Base-by-base conservation (phyloP, 495 filamentous ascomycete species). In the Cudoniella acicularis region DNA sequence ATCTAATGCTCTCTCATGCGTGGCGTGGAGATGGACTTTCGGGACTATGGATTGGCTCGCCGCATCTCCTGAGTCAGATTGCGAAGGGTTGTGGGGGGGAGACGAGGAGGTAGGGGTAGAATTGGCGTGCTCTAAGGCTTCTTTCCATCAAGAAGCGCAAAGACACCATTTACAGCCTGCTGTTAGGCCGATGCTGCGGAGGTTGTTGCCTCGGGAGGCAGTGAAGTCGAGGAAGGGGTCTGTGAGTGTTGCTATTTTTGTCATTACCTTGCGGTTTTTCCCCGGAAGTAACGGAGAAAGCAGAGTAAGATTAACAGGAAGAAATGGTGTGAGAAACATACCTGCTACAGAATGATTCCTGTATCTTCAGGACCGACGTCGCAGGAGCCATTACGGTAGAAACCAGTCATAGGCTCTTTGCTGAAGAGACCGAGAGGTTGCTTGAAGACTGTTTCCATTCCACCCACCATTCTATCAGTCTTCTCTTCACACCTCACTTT, bases 81-180 rank as follows among this genome's bases (percentile, higher is more conserved):
- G n/a, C n/a, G n/a, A n/a, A n/a, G n/a, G n/a, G n/a, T n/a, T n/a
- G n/a, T n/a, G n/a, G n/a, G n/a, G n/a, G n/a, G n/a, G n/a, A n/a
- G n/a, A n/a, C n/a, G n/a, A n/a, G n/a, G n/a, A n/a, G n/a, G n/a
- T n/a, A 49, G 74, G 64, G 10, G 65, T 62, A 20, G 48, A 13
- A 41, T 52, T 26, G 6, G 59, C 54, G 24, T 74, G 69, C 13
- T 78, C 69, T 49, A 77, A 74, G 16, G 76, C 80, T 60, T 83
- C 79, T 63, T 76, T 74, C 80, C 80, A 83, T 41, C 80, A 62
- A 16, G 61, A 61, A 3, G 79, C 78, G 61, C 80, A 81, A 13
- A 86, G 64, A 62, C 84, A 87, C 83, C 84, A 85, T 59, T 77
- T 78, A 52, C 81, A 83, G 3, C 83, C 82, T 11, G 68, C 73